Conservation (phyloP, 257 asterid genomes). For the Nicotiana otophora region DNA sequence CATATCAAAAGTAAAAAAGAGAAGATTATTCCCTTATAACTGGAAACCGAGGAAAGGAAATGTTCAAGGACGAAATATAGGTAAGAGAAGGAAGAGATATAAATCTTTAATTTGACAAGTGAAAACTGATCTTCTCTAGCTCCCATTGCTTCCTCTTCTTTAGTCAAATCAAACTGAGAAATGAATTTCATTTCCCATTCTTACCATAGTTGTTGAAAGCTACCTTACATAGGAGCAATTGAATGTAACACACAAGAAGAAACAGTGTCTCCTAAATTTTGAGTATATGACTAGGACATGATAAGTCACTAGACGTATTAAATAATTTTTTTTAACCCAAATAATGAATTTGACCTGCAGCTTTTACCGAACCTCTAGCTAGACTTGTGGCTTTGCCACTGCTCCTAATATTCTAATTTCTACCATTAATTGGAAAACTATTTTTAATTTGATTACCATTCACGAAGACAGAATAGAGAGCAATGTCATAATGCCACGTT, state of each 20-base stretch:
- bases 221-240: no score
- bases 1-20: not conserved
- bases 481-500: not conserved
- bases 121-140: not conserved
- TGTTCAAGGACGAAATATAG: not conserved
- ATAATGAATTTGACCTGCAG: no score
- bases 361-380: no score
- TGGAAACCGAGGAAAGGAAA: not conserved
- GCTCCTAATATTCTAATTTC: not conserved
- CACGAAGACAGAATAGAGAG: not conserved
- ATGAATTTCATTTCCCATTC: no score
- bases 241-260: no score
- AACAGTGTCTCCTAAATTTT: no score
- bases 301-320: no score
- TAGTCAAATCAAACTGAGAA: no score
- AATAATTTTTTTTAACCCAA: no score
- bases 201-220: no score
- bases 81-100: not conserved
- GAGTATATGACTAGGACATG: no score
- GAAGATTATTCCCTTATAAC: not conserved
- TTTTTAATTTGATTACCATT: not conserved
- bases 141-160: not conserved
- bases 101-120: not conserved
- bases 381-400: no score
- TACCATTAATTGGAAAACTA: not conserved